These are phyloP conservation scores for Aspergillus oerlinghausenensis DNA, from an alignment of 2,329 filamentous ascomycete genomes.

Conservation along the genomic window DNA sequence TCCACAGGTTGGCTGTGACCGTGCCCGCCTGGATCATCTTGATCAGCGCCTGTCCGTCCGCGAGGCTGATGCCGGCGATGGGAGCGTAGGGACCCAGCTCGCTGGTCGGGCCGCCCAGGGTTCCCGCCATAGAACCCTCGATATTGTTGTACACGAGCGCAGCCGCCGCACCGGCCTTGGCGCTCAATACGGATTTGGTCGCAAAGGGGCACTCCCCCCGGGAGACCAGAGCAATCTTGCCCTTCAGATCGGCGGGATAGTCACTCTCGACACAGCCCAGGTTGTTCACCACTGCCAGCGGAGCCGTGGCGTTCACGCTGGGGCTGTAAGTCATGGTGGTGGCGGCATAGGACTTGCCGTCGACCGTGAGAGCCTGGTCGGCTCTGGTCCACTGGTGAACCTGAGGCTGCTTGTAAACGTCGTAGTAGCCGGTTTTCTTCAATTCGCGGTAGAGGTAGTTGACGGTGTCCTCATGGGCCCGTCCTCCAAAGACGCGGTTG, in stretches of 20 bases:
- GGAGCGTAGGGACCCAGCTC: slow-evolving; percentile 43
- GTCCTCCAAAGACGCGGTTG: slow-evolving; percentile 27
- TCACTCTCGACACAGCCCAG: slow-evolving; percentile 62
- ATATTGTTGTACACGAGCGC: slow-evolving; percentile 73
- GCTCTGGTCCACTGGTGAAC: slow-evolving; percentile 57
- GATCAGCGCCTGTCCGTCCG: slow-evolving; percentile 55
- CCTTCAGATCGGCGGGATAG: slow-evolving; percentile 54
- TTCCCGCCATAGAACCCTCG: slow-evolving; percentile 59
- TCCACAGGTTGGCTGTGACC: slow-evolving; percentile 34
- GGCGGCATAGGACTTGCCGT: slow-evolving; percentile 51
- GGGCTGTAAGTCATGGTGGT: slow-evolving; percentile 63
- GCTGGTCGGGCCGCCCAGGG: slow-evolving; percentile 56
- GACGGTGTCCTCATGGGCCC: slow-evolving; percentile 61
- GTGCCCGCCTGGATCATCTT: slow-evolving; percentile 46
- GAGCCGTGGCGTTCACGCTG: slow-evolving; percentile 21
- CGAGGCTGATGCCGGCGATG: slow-evolving; percentile 61
- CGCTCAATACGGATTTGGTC: slow-evolving; percentile 64
- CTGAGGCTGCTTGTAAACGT: slow-evolving; percentile 54
- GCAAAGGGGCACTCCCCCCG: slow-evolving; percentile 70
- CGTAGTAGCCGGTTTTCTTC: slow-evolving; percentile 35
- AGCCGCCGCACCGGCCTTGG: slow-evolving; percentile 64
- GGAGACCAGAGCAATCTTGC: slow-evolving; percentile 65
- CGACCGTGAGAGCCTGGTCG: slow-evolving; percentile 54
- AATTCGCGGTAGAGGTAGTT: slow-evolving; percentile 58
- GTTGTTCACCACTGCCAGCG: slow-evolving; percentile 56